Evolutionary conservation across 176 grass and related monocot species (phyloP).

Genomic region (Aegilops speltoides): DNA sequence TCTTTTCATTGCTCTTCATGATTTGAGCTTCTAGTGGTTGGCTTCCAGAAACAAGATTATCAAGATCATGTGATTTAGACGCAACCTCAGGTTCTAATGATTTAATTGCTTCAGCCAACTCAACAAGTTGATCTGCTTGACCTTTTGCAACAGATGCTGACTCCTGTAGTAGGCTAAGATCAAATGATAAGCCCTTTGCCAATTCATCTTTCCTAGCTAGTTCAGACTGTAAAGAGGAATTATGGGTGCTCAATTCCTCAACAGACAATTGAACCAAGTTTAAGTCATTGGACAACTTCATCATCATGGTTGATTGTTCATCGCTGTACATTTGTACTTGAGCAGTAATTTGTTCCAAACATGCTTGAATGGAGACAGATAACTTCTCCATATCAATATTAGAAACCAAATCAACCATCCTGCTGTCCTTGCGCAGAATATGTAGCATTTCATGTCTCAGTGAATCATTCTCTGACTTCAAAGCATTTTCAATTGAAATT

Average conservation of each 20-base stretch:
- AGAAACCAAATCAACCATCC: conserved; percentile 26
- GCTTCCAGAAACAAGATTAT: conserved; percentile 39
- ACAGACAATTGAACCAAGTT: conserved; percentile 48
- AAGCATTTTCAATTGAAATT: conserved; percentile 42
- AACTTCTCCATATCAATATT: conserved; percentile 35
- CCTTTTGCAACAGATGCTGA: conserved; percentile 73
- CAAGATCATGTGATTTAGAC: conserved; percentile 52
- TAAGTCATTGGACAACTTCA: conserved; percentile 59
- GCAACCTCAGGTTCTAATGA: conserved; percentile 47
- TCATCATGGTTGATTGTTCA: conserved; percentile 49
- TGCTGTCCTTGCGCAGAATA: conserved; percentile 41
- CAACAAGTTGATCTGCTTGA: conserved; percentile 53
- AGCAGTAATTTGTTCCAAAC: conserved; percentile 50
- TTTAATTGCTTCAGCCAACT: conserved; percentile 48
- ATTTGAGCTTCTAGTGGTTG: conserved; percentile 53
- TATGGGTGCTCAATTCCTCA: conserved; percentile 49
- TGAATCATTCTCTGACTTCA: conserved; percentile 47
- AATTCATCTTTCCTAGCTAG: conserved; percentile 78
- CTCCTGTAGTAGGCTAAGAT: conserved; percentile 91
- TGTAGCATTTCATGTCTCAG: conserved; percentile 54
- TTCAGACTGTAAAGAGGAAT: conserved; percentile 62
- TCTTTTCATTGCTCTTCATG: conserved; percentile 44
- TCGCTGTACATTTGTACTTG: conserved; percentile 44
- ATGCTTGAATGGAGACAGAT: conserved; percentile 43
- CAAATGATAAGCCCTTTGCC: conserved; percentile 74